Evolutionary conservation across 2,329 filamentous ascomycete genomes (phyloP).

Genomic region (Ceratocystis eucalypticola): DNA sequence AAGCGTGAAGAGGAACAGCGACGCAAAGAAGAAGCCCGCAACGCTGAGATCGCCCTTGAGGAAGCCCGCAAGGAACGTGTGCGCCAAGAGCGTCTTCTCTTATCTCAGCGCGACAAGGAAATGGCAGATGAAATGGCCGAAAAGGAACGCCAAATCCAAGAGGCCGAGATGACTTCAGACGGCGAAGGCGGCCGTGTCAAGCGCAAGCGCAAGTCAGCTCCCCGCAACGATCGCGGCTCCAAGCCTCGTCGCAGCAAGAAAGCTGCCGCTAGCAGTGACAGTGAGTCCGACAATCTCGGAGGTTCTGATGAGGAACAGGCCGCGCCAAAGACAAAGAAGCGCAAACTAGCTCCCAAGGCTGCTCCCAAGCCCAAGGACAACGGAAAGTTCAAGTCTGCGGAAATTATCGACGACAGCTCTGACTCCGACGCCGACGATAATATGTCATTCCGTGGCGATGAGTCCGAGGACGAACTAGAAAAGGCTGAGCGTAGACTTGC

Average conservation of each 20-base stretch:
- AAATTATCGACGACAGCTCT: constrained; percentile 50
- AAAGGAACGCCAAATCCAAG: constrained; percentile 53
- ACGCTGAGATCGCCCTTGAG: constrained; percentile 53
- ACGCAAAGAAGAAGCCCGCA: constrained; percentile 62
- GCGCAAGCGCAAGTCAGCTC: constrained; percentile 52
- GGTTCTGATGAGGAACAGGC: constrained; percentile 32
- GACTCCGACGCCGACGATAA: constrained; percentile 28
- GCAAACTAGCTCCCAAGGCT: constrained; percentile 39
- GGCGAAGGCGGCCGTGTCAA: constrained; percentile 68
- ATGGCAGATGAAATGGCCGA: constrained; percentile 58
- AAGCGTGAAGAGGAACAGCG: constrained; percentile 68
- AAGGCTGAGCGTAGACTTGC: constrained; percentile 25
- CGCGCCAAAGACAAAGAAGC: constrained; percentile 44
- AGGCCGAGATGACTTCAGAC: constrained; percentile 71
- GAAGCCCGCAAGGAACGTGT: constrained; percentile 67
- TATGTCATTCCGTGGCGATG: constrained; percentile 15
- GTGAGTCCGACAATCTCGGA: constrained; percentile 27
- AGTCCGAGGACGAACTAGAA: constrained; percentile 26
- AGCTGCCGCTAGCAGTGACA: constrained; percentile 35
- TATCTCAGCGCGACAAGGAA: constrained; percentile 61
- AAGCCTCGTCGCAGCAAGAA: constrained; percentile 38
- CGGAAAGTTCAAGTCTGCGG: constrained; percentile 70
- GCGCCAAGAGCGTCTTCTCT: constrained; percentile 69
- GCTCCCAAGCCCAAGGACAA: constrained; percentile 22
- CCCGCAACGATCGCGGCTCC: constrained; percentile 32